These are phyloP conservation scores for Dichomitus squalens DNA, from an alignment of 1,284 basidiomycete species.

Conservation along the genomic window DNA sequence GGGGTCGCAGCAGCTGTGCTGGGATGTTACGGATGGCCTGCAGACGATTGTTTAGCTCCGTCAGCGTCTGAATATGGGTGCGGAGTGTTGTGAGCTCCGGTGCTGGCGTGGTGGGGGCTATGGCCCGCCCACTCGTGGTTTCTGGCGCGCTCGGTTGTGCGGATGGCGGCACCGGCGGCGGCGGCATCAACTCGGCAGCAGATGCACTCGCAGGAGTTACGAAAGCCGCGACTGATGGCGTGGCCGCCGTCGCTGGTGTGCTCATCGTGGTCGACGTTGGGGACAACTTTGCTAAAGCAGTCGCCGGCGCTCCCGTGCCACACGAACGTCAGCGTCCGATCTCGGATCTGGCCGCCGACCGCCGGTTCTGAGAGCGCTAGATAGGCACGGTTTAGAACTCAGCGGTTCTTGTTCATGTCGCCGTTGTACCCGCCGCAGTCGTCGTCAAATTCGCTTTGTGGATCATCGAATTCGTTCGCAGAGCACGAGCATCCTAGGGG, in stretches of 20 bases:
- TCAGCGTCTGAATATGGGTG: slow-evolving; percentile 47
- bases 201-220: neutral
- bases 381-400: too few relatives aligned
- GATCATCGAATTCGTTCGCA: too few relatives aligned
- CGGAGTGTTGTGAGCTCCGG: slow-evolving; percentile 32
- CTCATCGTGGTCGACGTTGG: slow-evolving; percentile 17
- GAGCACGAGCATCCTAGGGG: too few relatives aligned
- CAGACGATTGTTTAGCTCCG: slow-evolving; percentile 46
- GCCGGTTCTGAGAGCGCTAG: too few relatives aligned
- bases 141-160: neutral
- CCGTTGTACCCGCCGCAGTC: neutral
- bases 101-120: neutral
- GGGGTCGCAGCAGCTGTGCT: slow-evolving; percentile 39
- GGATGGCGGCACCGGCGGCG: neutral
- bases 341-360: too few relatives aligned
- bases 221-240: neutral
- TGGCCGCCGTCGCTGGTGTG: slow-evolving; percentile 3
- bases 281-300: neutral
- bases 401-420: neutral
- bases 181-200: slow-evolving; percentile 11
- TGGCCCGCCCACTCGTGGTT: neutral
- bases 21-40: slow-evolving; percentile 48
- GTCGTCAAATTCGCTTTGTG: neutral
- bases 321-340: too few relatives aligned
- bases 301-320: neutral